Percentiles rank a stretch among this genome's conserved stretches.
Conservation (phyloP, 164 flowering plant genomes). For the Kalanchoe fedtschenkoi region DNA sequence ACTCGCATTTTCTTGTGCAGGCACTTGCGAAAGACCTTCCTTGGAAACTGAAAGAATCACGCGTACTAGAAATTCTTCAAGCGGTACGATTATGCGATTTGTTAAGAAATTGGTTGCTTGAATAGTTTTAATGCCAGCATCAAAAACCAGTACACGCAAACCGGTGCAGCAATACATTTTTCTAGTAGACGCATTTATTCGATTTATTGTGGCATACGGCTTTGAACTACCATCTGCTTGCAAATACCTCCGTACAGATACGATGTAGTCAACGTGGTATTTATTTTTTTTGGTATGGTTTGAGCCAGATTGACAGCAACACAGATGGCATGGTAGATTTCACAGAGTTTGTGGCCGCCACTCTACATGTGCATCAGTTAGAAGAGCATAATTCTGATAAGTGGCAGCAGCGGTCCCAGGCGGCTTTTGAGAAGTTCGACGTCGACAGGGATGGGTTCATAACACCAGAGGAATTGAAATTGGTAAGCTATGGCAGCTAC, state of each 20-base stretch:
- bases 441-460: conserved; percentile 49
- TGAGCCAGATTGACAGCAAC: conserved; percentile 85
- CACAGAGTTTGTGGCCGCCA: conserved; percentile 73
- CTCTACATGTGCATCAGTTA: conserved; percentile 21
- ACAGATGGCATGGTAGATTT: conserved; percentile 98
- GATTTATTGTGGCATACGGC: too few relatives aligned
- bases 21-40: conserved; percentile 65
- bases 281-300: not conserved
- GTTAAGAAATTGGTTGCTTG: too few relatives aligned
- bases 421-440: conserved; percentile 92
- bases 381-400: conserved; percentile 77
- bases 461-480: conserved; percentile 62
- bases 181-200: too few relatives aligned
- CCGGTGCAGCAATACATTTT: too few relatives aligned
- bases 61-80: conserved; percentile 83
- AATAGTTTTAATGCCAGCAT: too few relatives aligned
- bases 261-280: too few relatives aligned
- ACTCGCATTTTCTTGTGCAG: not conserved
- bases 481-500: conserved; percentile 33
- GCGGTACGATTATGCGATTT: conserved; percentile 44
- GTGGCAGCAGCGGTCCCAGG: conserved; percentile 74
- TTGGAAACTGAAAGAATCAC: conserved; percentile 82
- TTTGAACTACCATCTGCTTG: too few relatives aligned
- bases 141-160: too few relatives aligned
- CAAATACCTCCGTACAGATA: too few relatives aligned